Conservation (phyloP, 805 yeast species). For the Barnettozyma sucrosica region DNA sequence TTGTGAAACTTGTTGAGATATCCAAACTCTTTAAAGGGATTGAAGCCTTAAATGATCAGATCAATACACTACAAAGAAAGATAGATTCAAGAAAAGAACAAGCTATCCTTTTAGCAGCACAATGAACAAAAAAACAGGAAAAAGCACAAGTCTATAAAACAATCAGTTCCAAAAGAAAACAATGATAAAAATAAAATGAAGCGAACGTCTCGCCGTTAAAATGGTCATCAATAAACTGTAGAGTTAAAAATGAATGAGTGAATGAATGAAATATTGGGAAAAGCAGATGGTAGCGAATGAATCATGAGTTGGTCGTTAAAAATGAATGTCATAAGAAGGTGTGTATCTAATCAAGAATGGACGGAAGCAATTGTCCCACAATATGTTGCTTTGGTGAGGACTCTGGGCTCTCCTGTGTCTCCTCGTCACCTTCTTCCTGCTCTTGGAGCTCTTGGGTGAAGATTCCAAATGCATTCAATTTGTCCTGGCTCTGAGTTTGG, state of each 20-base stretch:
- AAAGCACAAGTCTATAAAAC: neutral
- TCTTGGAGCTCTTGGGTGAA: neutral
- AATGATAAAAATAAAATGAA: neutral
- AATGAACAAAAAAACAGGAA: neutral
- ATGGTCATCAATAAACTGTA: neutral
- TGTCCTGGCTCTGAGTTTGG: neutral
- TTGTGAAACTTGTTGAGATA: constrained; percentile 16
- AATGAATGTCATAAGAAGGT: neutral
- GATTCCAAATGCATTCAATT: constrained; percentile 1
- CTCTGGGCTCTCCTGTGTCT: constrained; percentile 1
- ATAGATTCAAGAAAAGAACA: neutral
- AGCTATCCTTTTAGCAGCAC: neutral
- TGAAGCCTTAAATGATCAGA: neutral
- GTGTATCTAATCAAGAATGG: constrained; percentile 3
- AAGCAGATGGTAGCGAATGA: neutral
- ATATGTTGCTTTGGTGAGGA: constrained; percentile 13
- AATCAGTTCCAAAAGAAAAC: neutral
- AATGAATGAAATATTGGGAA: neutral
- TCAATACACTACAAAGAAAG: neutral
- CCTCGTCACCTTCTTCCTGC: constrained; percentile 1
- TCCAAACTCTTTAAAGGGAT: neutral
- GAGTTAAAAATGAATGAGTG: too few relatives aligned
- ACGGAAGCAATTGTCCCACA: constrained; percentile 9
- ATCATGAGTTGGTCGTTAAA: constrained; percentile 6
- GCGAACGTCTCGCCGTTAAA: neutral